Conservation (phyloP, 768 basidiomycete genomes). For the Brasilioporus rufonigricans region DNA sequence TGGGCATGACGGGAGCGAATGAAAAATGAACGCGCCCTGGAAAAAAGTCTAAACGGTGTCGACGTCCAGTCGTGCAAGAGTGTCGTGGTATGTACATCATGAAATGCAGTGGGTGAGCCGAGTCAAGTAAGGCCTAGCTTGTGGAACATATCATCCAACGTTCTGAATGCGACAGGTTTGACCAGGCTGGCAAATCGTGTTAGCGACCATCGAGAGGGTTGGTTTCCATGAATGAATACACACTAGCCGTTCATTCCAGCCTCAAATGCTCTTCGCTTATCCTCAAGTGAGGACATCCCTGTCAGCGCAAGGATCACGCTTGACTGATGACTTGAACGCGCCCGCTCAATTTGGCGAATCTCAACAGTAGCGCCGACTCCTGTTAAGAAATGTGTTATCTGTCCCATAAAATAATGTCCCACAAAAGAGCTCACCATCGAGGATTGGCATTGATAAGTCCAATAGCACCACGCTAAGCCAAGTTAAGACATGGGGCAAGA, state of each 20-base stretch:
- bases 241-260: conserved; percentile 96
- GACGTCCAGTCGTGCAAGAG: conserved; percentile 10
- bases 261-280: conserved; percentile 87
- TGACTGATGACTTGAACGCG: conserved; percentile 29
- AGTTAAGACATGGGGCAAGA: background rate
- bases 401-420: background rate
- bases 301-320: conserved; percentile 83
- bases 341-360: conserved; percentile 73
- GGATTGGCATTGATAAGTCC: conserved; percentile 91
- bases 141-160: conserved; percentile 78
- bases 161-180: conserved; percentile 95
- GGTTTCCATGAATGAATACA: conserved; percentile 26
- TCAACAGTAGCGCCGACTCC: conserved; percentile 81
- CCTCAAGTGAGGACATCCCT: conserved; percentile 90
- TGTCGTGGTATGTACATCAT: conserved; percentile 8
- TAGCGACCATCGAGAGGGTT: background rate
- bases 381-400: conserved; percentile 26
- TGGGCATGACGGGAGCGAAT: background rate
- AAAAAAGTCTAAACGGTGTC: conserved; percentile 4
- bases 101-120: conserved; percentile 8
- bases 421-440: conserved; percentile 60
- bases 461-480: conserved; percentile 70
- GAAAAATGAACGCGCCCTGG: background rate
- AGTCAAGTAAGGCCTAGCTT: conserved; percentile 56
- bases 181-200: conserved; percentile 58